Evolutionary conservation across 2,329 filamentous ascomycete genomes (phyloP).

Genomic region (Ophiostoma tasmaniense): DNA sequence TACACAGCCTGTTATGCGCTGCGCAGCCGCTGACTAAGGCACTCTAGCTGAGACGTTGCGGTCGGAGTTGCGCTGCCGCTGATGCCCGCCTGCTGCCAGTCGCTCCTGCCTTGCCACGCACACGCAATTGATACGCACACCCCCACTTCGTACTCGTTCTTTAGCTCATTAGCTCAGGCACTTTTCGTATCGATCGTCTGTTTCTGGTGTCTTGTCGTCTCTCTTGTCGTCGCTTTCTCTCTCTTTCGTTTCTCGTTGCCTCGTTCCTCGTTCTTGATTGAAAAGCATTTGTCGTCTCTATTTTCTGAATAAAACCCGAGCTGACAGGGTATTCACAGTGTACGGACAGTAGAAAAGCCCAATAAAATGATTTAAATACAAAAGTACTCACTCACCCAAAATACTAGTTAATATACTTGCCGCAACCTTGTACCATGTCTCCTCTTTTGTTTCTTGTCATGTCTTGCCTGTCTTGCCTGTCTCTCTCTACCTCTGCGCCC

Average conservation of each 20-base stretch:
- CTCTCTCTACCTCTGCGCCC: background rate
- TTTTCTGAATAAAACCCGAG: too few species aligned
- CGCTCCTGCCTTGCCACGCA: background rate
- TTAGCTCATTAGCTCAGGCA: constrained; percentile 5
- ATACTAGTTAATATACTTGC: background rate
- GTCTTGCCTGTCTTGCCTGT: background rate
- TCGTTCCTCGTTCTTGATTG: background rate
- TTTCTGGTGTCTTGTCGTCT: background rate
- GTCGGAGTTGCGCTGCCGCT: too few species aligned
- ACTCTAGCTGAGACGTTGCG: background rate
- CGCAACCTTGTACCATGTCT: constrained; percentile 2
- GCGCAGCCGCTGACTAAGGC: background rate
- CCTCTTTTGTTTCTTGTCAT: constrained; percentile 7
- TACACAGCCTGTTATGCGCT: background rate
- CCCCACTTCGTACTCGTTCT: background rate
- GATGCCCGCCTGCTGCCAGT: background rate
- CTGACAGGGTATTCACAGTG: too few species aligned
- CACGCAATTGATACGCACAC: background rate
- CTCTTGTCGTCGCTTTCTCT: background rate
- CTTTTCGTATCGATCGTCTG: background rate
- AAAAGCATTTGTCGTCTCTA: too few species aligned
- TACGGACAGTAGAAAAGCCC: too few species aligned
- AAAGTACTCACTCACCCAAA: background rate
- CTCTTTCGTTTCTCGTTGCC: background rate
- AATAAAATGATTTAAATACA: too few species aligned